Base-by-base conservation (phyloP, 176 grass and related monocot species). In the Saccharum spontaneum region DNA sequence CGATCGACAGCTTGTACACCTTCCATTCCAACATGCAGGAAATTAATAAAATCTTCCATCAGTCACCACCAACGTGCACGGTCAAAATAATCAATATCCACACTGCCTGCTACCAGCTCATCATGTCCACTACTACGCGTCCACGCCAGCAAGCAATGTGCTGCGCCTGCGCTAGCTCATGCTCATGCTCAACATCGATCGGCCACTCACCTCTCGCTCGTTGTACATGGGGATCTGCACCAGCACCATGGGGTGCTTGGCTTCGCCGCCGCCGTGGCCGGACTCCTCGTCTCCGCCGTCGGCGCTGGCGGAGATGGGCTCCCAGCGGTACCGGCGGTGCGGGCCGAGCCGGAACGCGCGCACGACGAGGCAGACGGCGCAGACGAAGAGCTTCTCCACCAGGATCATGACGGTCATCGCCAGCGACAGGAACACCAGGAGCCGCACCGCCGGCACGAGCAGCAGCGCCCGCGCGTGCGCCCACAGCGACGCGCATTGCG, bases 181-280 rank as follows among this genome's bases (percentile, higher is more conserved):
- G 44, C 52, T 20, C 52, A 20, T 3, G 52, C 18, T 6, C 49
- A 54, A 2, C 75, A 5, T 10, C 4, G 36, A 48, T 16, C 37
- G 22, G 4, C 7, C 20, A 71, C 71, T 77, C 71, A 96, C 97
- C 91, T 99, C 94, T 14, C 77, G 90, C 88, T 99, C 97, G 82
- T 99, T 99, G 90, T 91, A 99, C 97, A 99, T 99, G 50, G 94
- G 97, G 81, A 99, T 99, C 82, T 99, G 97, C 76, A 99, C 97
- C 6, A 99, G 90, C 79, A 99, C 97, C 88, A 91, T 88, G 20
- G 97, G 97, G 83, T 77, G 86, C 45, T 54, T 79, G 10, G 6
- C 34, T 15, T 4, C 72, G 46, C 2, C 77, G 38, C 1, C 77
- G 48, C 1, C 30, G 34, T 36, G 34, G 50, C 2, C 67, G 36